These are phyloP conservation scores for Dioscorea dumetorum DNA, from an alignment of 106 monocot species.

Conservation along the genomic window DNA sequence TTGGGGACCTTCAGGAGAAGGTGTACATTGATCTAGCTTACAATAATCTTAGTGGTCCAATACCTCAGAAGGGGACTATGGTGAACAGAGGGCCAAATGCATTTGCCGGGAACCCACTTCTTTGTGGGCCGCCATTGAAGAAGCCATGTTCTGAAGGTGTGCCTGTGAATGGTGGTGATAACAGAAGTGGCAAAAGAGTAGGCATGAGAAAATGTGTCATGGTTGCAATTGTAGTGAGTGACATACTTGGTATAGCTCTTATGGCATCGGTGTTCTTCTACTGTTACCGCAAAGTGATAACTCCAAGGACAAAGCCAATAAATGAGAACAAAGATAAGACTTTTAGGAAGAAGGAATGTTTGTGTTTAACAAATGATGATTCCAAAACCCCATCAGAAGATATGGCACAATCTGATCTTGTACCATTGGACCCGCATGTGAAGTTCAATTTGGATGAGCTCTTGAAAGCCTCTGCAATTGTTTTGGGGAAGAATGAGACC, in stretches of 20 bases:
- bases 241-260: neutral
- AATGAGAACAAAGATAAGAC: neutral
- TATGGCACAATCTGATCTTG: neutral
- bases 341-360: neutral
- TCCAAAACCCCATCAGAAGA: neutral
- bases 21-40: constrained; percentile 81
- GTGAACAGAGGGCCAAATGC: constrained; percentile 79
- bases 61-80: constrained; percentile 72
- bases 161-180: neutral
- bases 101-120: constrained; percentile 73
- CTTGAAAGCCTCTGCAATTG: constrained; percentile 59
- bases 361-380: neutral
- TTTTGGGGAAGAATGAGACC: constrained; percentile 57
- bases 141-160: neutral
- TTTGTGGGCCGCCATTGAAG: constrained; percentile 39
- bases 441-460: constrained; percentile 59
- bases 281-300: neutral
- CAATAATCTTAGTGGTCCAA: constrained; percentile 74
- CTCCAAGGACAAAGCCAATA: neutral
- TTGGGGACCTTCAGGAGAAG: constrained; percentile 79
- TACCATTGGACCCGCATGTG: constrained; percentile 7
- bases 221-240: neutral
- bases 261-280: neutral
- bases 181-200: neutral
- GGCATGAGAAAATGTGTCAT: neutral